These are phyloP conservation scores for Schizochytrium sp. DNA, from an alignment of 108 stramenopile species.

Conservation along the genomic window DNA sequence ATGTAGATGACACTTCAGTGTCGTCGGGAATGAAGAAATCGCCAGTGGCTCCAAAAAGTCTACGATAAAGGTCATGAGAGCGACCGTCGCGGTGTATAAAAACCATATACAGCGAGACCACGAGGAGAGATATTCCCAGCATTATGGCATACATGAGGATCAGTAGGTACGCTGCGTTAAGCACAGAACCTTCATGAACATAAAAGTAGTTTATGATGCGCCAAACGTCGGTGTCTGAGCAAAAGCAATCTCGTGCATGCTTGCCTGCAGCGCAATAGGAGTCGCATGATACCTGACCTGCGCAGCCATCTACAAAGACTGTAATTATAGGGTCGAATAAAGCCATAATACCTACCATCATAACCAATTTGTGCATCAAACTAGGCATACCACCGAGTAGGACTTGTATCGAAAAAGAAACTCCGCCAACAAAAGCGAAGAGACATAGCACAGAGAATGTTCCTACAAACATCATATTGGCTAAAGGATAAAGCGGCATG, in stretches of 20 bases:
- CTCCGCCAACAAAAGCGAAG: background rate
- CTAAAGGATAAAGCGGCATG: slow-evolving; percentile 24
- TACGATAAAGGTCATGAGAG: slow-evolving; percentile 33
- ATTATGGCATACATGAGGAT: slow-evolving; percentile 23
- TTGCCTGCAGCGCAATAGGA: background rate
- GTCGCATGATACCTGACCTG: background rate
- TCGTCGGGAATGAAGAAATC: slow-evolving; percentile 46
- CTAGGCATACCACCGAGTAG: background rate
- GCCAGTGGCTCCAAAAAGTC: background rate
- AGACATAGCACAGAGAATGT: background rate
- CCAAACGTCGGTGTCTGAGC: slow-evolving; percentile 6
- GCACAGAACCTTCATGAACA: slow-evolving; percentile 12
- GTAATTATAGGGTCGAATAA: background rate
- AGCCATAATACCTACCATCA: background rate
- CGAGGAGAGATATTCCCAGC: background rate
- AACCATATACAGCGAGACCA: slow-evolving; percentile 26
- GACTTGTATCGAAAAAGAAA: background rate
- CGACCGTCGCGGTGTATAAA: slow-evolving; percentile 19
- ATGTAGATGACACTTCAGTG: slow-evolving; percentile 21
- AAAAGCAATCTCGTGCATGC: slow-evolving; percentile 34
- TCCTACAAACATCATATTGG: background rate
- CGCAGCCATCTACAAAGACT: background rate
- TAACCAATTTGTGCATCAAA: background rate
- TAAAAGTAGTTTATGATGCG: slow-evolving; percentile 4
- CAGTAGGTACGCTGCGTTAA: slow-evolving; percentile 46